Evolutionary conservation across 106 monocot species (phyloP), one percentile per base, ranked within the genome.

Genomic region (Xerophyta viscosa): DNA sequence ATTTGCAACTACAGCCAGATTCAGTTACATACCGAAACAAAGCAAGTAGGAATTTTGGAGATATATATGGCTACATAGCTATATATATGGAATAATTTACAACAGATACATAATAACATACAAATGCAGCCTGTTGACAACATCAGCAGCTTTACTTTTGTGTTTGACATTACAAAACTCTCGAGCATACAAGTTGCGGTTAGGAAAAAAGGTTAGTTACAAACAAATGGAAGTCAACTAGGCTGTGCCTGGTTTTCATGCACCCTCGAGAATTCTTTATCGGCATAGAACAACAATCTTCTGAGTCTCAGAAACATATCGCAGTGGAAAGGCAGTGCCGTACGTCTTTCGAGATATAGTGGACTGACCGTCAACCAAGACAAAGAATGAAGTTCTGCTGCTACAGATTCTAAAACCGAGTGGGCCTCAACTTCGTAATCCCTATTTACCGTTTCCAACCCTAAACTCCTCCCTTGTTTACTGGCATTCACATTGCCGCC

Each of bases 301-400:
- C 89, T 63, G 8, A 88, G 52, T 29, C 96, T 72, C 29, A 89
- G 25, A 23, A 96, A 42, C 61, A 79, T 68, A 27, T 96, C 88
- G 58, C 94, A 96, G 48, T 96, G 94, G 26, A 85, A 88, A 31
- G 88, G 88, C 51, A 96, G 56, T 2, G 78, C 81, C 4, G 67
- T 82, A 12, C 88, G 80, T 36, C 94, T 72, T 19, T 85, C 88
- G 22, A 52, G 42, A 21, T 65, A 82, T 21, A 81, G 67, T 15
- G 94, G 88, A 48, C 94, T 96, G 12, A 55, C 81, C 0, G 94
- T 96, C 78, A 96, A 62, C 88, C 88, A 96, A 2, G 88, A 89
- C 18, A 96, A 68, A 10, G 84, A 67, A 27, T 88, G 84, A 24
- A 96, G 77, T 49, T 96, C 94, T 0, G 94, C 88, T 4, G 84